Percentiles rank a stretch among this genome's conserved stretches.
These are phyloP conservation scores for Russula dissimulans DNA, from an alignment of 768 basidiomycete species.

Conservation along the genomic window DNA sequence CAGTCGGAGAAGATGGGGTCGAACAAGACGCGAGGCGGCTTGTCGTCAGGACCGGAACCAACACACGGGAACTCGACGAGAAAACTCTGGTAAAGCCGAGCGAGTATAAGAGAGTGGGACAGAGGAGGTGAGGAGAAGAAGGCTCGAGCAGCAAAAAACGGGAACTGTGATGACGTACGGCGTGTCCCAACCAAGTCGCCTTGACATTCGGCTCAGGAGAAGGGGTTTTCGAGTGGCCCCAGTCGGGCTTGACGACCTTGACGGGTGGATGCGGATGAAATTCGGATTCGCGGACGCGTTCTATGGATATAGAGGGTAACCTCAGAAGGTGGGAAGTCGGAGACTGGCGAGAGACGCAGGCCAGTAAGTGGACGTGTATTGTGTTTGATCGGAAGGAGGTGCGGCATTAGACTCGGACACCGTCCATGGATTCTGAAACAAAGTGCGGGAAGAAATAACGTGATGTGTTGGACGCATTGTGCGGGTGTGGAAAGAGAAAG, in stretches of 20 bases:
- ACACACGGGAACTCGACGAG: conserved; percentile 24
- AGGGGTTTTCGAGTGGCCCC: conserved; percentile 3
- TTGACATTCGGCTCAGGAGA: conserved; percentile 15
- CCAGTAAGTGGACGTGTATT: neutral
- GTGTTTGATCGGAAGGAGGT: neutral
- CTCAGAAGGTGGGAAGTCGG: conserved; percentile 2
- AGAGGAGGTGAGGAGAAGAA: neutral
- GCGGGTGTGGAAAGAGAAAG: no score
- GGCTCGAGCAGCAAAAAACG: neutral
- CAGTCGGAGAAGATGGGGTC: conserved; percentile 35
- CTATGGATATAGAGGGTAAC: conserved; percentile 13
- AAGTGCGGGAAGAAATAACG: neutral
- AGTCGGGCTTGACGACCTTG: conserved; percentile 25
- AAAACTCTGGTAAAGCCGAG: conserved; percentile 21
- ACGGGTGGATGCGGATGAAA: conserved; percentile 15
- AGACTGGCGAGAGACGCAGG: neutral
- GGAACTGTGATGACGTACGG: conserved; percentile 18
- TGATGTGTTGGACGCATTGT: neutral
- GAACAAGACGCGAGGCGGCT: conserved; percentile 30
- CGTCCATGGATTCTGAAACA: conserved; percentile 9
- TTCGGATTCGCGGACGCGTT: conserved; percentile 17
- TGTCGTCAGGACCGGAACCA: neutral
- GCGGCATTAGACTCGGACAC: neutral
- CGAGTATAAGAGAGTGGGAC: no score
- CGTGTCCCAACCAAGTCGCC: conserved; percentile 34